Evolutionary conservation across 2,329 filamentous ascomycete genomes (phyloP).

Genomic region (Neoarthrinium moseri): DNA sequence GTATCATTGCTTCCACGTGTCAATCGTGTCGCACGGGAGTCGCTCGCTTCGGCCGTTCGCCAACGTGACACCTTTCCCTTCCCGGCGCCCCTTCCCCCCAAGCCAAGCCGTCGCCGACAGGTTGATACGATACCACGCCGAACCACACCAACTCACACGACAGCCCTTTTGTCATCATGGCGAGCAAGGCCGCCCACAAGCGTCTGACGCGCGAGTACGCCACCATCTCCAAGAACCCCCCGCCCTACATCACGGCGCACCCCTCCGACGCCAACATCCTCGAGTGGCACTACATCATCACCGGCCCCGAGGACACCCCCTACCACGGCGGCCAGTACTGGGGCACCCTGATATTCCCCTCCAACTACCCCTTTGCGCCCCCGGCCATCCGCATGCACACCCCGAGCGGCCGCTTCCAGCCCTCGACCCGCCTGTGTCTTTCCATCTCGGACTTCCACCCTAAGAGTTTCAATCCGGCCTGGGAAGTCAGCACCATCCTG

Average conservation of each 20-base stretch:
- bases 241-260: constrained; percentile 85
- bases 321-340: constrained; percentile 97
- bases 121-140: constrained; percentile 15
- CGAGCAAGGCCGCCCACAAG: constrained; percentile 71
- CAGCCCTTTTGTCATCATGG: constrained; percentile 58
- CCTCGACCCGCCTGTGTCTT: constrained; percentile 86
- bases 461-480: constrained; percentile 96
- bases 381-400: constrained; percentile 99
- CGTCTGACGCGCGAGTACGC: constrained; percentile 67
- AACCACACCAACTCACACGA: constrained; percentile 8
- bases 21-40: background rate
- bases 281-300: constrained; percentile 97
- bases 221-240: constrained; percentile 68
- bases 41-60: background rate
- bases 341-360: constrained; percentile 93
- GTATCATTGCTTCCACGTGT: background rate
- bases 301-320: constrained; percentile 88
- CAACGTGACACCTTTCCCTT: constrained; percentile 18
- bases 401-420: constrained; percentile 91
- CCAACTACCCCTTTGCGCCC: constrained; percentile 95
- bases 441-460: constrained; percentile 98
- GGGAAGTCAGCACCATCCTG: constrained; percentile 96
- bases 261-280: constrained; percentile 90
- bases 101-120: background rate
- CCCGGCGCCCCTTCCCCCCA: constrained; percentile 1